Base-by-base conservation (phyloP, 2,329 filamentous ascomycete species). In the Emydomyces testavorans region DNA sequence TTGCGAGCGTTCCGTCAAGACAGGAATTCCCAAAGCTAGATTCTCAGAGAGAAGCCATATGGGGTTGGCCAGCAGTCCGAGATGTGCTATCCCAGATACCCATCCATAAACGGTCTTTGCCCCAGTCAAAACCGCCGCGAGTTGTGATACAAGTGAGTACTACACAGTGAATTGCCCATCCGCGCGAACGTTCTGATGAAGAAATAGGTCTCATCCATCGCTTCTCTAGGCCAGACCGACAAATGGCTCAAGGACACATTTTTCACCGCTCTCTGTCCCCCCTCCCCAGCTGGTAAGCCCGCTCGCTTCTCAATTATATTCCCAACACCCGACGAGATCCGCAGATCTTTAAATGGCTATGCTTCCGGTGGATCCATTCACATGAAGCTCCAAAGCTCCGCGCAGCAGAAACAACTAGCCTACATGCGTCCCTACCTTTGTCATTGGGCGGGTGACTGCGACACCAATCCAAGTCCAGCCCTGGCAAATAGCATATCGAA, bases 281-380 rank as follows among this genome's bases (percentile, higher is more conserved):
- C 40, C 29, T 51, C 57, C 20, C 48, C 42, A 50, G 1, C 50
- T 44, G 29, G 52, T 56, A 34, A 50, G 15, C 53, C 11, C 37
- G 74, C 79, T 0, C 70, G 65, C 3, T 81, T 83, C 65, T 82
- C 79, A 42, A 72, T 94, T 31, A 75, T 94, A 3, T 94, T 90
- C 55, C 88, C 88, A 0, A 90, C 86, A 0, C 71, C 83, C 0
- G 75, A 84, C 45, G 86, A 94, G 60, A 83, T 94, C 49, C 77
- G 85, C 13, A 70, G 70, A 34, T 89, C 82, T 0, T 62, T 94
- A 0, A 82, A 88, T 57, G 88, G 88, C 4, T 94, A 94, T 59
- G 64, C 58, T 2, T 85, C 85, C 0, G 88, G 88, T 0, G 75
- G 66, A 1, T 90, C 86, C 0, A 92, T 94, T 48, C 87, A 94